A percentile compares a stretch with the other conserved stretches of the same genome.
Conservation (phyloP, 2,329 filamentous ascomycete genomes). For the Exophiala spinifera region DNA sequence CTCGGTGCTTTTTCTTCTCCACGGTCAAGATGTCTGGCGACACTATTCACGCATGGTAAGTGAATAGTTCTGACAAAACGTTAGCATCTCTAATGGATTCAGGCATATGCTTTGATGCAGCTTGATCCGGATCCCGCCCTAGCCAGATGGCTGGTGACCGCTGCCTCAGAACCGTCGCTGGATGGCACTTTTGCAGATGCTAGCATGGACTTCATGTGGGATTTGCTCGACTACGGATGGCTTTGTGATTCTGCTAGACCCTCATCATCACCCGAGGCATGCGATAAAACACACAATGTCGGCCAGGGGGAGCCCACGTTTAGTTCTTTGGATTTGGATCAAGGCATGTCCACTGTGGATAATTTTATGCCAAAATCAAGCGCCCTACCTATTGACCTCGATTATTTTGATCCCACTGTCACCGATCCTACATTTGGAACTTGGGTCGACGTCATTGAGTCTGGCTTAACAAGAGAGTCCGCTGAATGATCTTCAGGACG, state of each 20-base stretch:
- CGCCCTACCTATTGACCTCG: no score
- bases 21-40: conserved; percentile 4
- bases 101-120: no score
- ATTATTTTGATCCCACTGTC: no score
- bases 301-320: no score
- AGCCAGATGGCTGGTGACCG: conserved; percentile 9
- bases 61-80: background rate
- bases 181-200: background rate
- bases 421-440: no score
- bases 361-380: no score
- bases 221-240: conserved; percentile 21
- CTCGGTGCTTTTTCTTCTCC: conserved; percentile 9
- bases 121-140: conserved; percentile 7
- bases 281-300: no score
- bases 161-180: background rate
- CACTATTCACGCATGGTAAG: conserved; percentile 12
- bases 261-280: background rate
- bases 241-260: conserved; percentile 14
- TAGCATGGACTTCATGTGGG: conserved; percentile 6
- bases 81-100: background rate
- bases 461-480: no score
- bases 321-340: no score
- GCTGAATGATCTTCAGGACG: no score
- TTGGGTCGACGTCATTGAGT: no score
- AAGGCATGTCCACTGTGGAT: no score